A percentile compares a stretch with the other conserved stretches of the same genome.
These are phyloP conservation scores for Suhomyces bribrorum DNA, from an alignment of 1,139 yeast genomes.

Conservation along the genomic window DNA sequence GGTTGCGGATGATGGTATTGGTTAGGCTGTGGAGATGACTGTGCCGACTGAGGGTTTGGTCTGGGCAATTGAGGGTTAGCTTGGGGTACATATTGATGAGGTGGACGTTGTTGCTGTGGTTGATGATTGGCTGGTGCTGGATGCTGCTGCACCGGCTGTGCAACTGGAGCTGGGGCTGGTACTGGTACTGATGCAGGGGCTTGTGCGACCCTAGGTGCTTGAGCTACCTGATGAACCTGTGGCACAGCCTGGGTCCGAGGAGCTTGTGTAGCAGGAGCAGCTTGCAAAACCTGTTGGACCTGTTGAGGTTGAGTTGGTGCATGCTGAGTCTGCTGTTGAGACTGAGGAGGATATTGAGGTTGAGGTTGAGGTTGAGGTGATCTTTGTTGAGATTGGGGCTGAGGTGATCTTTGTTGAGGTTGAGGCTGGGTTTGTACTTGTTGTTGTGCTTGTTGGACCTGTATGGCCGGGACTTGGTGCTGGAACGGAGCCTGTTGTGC, in stretches of 20 bases:
- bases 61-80: constrained; percentile 3
- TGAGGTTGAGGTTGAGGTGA: constrained; percentile 3
- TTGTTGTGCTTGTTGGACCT: constrained; percentile 4
- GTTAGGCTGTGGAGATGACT: constrained; percentile 2
- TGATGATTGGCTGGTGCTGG: constrained; percentile 10
- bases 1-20: constrained; percentile 1
- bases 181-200: too few species aligned
- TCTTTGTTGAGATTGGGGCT: constrained; percentile 5
- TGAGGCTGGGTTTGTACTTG: neutral
- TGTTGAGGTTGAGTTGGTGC: constrained; percentile 1
- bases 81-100: constrained; percentile 3
- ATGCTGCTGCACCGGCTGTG: constrained; percentile 11
- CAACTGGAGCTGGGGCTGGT: neutral
- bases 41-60: constrained; percentile 4
- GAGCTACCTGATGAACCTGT: neutral
- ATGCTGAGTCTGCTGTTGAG: constrained; percentile 1
- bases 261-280: neutral
- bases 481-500: neutral
- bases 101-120: constrained; percentile 5
- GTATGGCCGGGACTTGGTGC: too few species aligned
- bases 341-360: neutral
- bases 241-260: neutral
- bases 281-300: constrained; percentile 1
- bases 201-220: too few species aligned
- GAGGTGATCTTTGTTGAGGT: constrained; percentile 4